These are phyloP conservation scores for Helotiales sp. DNA, from an alignment of 2,329 filamentous ascomycete genomes.

Conservation along the genomic window DNA sequence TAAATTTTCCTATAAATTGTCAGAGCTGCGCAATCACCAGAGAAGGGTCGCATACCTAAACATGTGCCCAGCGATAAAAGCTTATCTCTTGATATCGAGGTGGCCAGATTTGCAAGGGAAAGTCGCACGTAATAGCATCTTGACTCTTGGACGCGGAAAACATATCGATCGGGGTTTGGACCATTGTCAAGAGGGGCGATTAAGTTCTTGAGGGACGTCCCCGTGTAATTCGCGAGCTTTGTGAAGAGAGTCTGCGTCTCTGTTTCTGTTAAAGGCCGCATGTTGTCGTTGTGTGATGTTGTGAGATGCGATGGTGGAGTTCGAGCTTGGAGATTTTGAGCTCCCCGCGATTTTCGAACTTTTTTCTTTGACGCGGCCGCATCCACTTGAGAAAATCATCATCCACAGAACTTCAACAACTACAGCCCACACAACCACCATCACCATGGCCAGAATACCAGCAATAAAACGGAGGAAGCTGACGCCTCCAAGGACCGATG, in stretches of 20 bases:
- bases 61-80: conserved; percentile 88
- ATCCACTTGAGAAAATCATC: conserved; percentile 7
- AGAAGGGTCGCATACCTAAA: conserved; percentile 50
- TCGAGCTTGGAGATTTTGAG: conserved; percentile 1
- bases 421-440: neutral
- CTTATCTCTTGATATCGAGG: conserved; percentile 77
- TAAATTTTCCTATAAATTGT: conserved; percentile 74
- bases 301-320: neutral
- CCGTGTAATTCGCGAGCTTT: conserved; percentile 93
- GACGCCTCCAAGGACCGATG: conserved; percentile 51
- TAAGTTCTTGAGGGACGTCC: conserved; percentile 80
- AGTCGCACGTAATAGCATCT: conserved; percentile 90
- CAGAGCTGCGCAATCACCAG: conserved; percentile 8
- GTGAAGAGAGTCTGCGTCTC: conserved; percentile 83
- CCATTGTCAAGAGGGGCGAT: conserved; percentile 71
- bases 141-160: conserved; percentile 80
- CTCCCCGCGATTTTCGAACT: conserved; percentile 20
- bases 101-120: conserved; percentile 87
- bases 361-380: conserved; percentile 29
- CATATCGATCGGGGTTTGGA: conserved; percentile 72
- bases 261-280: conserved; percentile 79
- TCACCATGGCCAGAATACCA: conserved; percentile 34
- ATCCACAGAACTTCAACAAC: neutral
- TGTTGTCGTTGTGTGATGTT: conserved; percentile 38
- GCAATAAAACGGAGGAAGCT: conserved; percentile 57